These are phyloP conservation scores for Rosa persica DNA, from an alignment of 306 rosid species.

Conservation along the genomic window DNA sequence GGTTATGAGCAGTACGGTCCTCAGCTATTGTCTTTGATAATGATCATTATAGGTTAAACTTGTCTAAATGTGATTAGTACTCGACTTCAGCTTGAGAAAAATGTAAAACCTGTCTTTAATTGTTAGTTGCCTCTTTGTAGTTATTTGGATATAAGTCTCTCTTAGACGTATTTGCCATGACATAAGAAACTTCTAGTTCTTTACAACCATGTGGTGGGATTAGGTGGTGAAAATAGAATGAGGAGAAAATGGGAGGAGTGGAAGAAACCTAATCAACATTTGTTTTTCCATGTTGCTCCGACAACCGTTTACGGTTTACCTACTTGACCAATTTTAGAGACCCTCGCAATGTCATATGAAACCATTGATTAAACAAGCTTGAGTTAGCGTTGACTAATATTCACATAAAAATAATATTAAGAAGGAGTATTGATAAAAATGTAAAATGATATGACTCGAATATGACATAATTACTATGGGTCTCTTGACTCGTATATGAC, in stretches of 20 bases:
- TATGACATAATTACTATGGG: neutral
- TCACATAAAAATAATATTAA: neutral
- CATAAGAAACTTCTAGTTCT: constrained; percentile 41
- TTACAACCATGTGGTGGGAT: constrained; percentile 56
- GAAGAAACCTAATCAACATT: constrained; percentile 63
- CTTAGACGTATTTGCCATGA: constrained; percentile 1
- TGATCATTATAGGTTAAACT: neutral
- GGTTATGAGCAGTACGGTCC: neutral
- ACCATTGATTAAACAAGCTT: neutral
- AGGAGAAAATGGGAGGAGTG: neutral
- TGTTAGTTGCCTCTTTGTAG: constrained; percentile 11
- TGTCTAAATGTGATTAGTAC: constrained; percentile 3
- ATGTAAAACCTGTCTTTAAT: neutral
- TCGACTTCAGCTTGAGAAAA: neutral
- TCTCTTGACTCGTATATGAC: neutral
- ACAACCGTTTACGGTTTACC: constrained; percentile 45
- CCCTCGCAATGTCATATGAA: neutral
- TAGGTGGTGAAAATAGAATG: constrained; percentile 46
- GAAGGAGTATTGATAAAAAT: no score
- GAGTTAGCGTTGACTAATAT: neutral
- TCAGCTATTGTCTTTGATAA: neutral
- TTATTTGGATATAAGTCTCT: constrained; percentile 2
- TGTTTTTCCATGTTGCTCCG: constrained; percentile 52
- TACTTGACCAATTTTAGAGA: constrained; percentile 34
- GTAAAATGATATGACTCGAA: neutral